Percentiles rank a stretch among this genome's conserved stretches.
phyloP scores from a whole-genome alignment of 495 filamentous ascomycete genomes.

The Aspergillus incahuasiensis region DNA sequence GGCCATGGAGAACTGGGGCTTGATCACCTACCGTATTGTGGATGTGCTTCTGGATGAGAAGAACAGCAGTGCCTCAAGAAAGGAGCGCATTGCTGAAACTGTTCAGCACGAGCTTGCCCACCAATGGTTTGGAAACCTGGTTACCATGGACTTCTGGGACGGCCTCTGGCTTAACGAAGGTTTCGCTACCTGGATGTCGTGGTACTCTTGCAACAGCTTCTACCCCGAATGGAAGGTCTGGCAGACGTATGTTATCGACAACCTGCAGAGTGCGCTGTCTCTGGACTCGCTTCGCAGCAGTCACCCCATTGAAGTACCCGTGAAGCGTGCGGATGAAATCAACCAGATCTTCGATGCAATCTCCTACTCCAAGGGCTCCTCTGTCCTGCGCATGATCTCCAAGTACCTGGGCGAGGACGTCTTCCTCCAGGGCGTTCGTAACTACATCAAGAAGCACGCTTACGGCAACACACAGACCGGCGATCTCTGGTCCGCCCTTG shows the following conservation, averaged over 20 bases:
- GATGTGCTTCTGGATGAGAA: conserved; percentile 91
- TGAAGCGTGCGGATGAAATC: conserved; percentile 91
- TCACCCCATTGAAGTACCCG: conserved; percentile 95
- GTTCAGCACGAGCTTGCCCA: conserved; percentile 97
- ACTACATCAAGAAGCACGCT: conserved; percentile 92
- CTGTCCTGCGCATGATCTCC: conserved; percentile 95
- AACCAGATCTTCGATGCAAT: conserved; percentile 99
- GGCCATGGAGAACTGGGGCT: conserved; percentile 99
- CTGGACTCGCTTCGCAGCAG: conserved; percentile 90
- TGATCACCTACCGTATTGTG: conserved; percentile 91
- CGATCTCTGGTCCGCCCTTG: conserved; percentile 87
- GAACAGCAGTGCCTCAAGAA: conserved; percentile 82
- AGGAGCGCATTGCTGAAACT: conserved; percentile 88
- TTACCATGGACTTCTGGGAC: conserved; percentile 99
- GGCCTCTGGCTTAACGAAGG: conserved; percentile 98
- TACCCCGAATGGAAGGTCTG: conserved; percentile 99
- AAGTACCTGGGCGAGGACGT: conserved; percentile 88
- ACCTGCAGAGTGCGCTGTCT: conserved; percentile 77
- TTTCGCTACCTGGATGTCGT: conserved; percentile 87
- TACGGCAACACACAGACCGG: conserved; percentile 71
- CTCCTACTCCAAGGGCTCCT: conserved; percentile 95
- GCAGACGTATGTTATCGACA: conserved; percentile 90
- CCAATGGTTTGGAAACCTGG: conserved; percentile 98
- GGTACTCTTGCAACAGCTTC: conserved; percentile 62
- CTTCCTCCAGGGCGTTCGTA: conserved; percentile 88